phyloP scores from a whole-genome alignment of 2,329 filamentous ascomycete species.

The Emmonsiellopsis sp. region DNA sequence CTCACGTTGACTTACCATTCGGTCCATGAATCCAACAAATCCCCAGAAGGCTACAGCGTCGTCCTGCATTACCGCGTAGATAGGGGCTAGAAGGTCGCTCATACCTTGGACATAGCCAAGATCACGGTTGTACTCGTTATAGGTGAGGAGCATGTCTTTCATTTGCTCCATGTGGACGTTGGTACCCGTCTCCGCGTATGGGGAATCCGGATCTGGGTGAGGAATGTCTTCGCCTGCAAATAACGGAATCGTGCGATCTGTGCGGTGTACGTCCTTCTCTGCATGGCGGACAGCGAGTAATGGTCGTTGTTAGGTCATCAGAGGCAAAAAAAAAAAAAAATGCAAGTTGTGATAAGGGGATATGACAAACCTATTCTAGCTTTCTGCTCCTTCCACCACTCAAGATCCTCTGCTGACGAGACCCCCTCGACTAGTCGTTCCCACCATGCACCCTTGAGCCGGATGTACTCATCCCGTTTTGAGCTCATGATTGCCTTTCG shows the following conservation, averaged over 20 bases:
- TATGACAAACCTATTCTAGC: constrained; percentile 71
- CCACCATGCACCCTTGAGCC: constrained; percentile 94
- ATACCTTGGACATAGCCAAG: constrained; percentile 97
- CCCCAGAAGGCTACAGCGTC: constrained; percentile 96
- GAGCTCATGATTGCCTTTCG: constrained; percentile 74
- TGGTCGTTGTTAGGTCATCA: constrained; percentile 29
- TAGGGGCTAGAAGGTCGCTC: constrained; percentile 90
- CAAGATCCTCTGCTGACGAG: constrained; percentile 68
- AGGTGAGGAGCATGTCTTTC: constrained; percentile 97
- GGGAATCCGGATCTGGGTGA: constrained; percentile 90
- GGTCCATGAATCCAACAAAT: constrained; percentile 91
- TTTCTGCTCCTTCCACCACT: constrained; percentile 96
- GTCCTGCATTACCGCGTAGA: constrained; percentile 96
- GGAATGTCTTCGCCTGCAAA: constrained; percentile 95
- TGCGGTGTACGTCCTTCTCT: constrained; percentile 99
- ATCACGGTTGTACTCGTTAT: constrained; percentile 95
- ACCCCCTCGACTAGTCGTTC: constrained; percentile 78
- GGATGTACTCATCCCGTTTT: constrained; percentile 83
- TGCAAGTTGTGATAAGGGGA: constrained; percentile 1
- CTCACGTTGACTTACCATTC: constrained; percentile 52
- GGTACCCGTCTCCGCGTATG: constrained; percentile 84
- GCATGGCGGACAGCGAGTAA: constrained; percentile 44
- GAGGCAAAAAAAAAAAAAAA: neutral
- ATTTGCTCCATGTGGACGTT: constrained; percentile 98
- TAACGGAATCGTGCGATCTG: constrained; percentile 87